Base-by-base conservation (phyloP, 2,329 filamentous ascomycete genomes). In the Monosporascus sp. region DNA sequence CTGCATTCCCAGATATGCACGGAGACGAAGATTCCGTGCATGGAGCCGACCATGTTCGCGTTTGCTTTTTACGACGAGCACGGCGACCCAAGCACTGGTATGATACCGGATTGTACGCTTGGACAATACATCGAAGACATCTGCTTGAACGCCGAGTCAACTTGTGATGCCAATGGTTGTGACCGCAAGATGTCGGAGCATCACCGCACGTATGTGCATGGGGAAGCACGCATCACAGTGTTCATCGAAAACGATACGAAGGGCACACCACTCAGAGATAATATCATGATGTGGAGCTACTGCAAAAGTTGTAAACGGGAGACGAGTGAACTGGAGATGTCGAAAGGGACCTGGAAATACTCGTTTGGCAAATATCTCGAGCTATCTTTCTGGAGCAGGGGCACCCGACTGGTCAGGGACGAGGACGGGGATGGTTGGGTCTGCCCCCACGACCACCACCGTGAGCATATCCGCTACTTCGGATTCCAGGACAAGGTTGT, bases 291-390 rank as follows among this genome's bases (percentile, higher is more conserved):
- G 91, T 99, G 95, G 95, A 97, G 91, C 60, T 91, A 88, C 62
- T 99, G 94, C 75, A 94, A 96, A 63, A 79, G 89, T 31, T 99
- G 95, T 70, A 87, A 89, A 50, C 90, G 90, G 60, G 92, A 97
- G 67, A 96, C 93, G 0, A 89, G 91, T 40, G 86, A 92, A 48
- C 88, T 89, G 60, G 86, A 87, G 35, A 97, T 99, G 91, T 97
- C 93, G 1, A 86, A 91, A 53, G 91, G 85, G 63, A 95, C 92
- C 0, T 99, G 91, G 89, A 97, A 95, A 68, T 99, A 99, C 69
- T 99, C 94, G 0, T 96, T 99, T 65, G 94, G 91, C 11, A 99
- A 99, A 70, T 99, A 97, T 65, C 78, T 99, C n/a, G 94, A 99
- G 71, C 77, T 99, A 19, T 91, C 92, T 2, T 97, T 97, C 70